A percentile compares a stretch with the other conserved stretches of the same genome.
phyloP scores from a whole-genome alignment of 768 basidiomycete genomes.

The Sutorius australiensis region DNA sequence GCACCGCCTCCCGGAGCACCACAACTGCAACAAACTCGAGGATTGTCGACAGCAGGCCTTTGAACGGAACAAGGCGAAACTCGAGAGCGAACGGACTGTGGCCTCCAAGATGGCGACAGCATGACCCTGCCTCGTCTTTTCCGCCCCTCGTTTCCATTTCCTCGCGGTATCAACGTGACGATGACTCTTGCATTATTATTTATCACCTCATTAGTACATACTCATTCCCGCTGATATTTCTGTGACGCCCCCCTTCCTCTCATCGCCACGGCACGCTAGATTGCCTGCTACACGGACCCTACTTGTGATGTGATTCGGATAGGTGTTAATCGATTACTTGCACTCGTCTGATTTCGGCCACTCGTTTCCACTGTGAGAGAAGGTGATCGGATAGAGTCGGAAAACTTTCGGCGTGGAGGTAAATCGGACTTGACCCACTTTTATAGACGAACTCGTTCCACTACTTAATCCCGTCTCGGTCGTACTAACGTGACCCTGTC shows the following conservation, averaged over 20 bases:
- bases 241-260: constrained; percentile 3
- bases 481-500: too few species aligned
- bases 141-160: constrained; percentile 4
- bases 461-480: constrained; percentile 1
- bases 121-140: constrained; percentile 32
- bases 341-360: constrained; percentile 3
- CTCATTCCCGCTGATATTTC: constrained; percentile 4
- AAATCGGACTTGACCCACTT: not conserved
- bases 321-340: constrained; percentile 14
- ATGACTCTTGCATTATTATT: constrained; percentile 24
- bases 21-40: constrained; percentile 77
- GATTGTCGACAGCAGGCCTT: constrained; percentile 87
- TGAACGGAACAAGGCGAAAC: constrained; percentile 79
- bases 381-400: constrained; percentile 10
- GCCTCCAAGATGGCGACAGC: constrained; percentile 83
- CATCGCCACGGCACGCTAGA: constrained; percentile 12
- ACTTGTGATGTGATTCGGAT: constrained; percentile 13
- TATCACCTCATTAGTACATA: constrained; percentile 25
- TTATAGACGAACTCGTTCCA: not conserved
- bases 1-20: constrained; percentile 90
- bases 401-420: not conserved
- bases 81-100: constrained; percentile 86
- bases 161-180: constrained; percentile 20
- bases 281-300: constrained; percentile 10
- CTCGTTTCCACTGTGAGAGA: not conserved